Evolutionary conservation across 176 grass and related monocot species (phyloP).

Genomic region (Aegilops speltoides): DNA sequence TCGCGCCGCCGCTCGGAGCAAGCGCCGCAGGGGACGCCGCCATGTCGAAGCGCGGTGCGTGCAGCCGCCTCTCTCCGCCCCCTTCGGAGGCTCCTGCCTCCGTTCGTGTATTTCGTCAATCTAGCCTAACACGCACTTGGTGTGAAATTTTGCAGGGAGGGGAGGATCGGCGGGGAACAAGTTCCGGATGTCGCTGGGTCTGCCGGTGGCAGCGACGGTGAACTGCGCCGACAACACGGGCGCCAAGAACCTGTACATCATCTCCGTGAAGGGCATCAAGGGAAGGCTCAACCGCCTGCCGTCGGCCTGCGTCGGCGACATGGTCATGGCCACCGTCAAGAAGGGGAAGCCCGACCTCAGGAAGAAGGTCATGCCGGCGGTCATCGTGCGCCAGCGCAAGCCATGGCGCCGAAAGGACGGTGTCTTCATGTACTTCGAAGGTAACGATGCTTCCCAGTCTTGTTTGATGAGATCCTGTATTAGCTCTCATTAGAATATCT

Average conservation of each 20-base stretch:
- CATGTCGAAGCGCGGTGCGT: constrained; percentile 49
- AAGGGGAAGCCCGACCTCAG: constrained; percentile 55
- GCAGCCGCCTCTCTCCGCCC: too few relatives aligned
- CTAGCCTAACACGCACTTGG: neutral
- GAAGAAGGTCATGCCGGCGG: constrained; percentile 58
- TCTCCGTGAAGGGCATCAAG: constrained; percentile 57
- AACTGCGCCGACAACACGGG: constrained; percentile 55
- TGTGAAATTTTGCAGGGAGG: constrained; percentile 31
- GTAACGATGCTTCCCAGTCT: neutral
- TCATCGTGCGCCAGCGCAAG: constrained; percentile 57
- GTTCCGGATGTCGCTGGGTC: constrained; percentile 53
- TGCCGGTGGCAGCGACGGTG: constrained; percentile 47
- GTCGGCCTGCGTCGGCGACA: constrained; percentile 53
- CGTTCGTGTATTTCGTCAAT: neutral
- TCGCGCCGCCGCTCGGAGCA: constrained; percentile 28
- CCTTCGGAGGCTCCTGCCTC: neutral
- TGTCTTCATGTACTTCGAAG: constrained; percentile 62
- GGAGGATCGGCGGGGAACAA: constrained; percentile 51
- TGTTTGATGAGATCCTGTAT: neutral
- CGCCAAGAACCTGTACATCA: constrained; percentile 57
- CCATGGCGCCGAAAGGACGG: constrained; percentile 47
- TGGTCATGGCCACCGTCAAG: constrained; percentile 61
- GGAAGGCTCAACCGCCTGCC: constrained; percentile 47
- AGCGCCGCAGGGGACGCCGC: constrained; percentile 15
- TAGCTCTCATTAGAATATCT: neutral